phyloP scores from a whole-genome alignment of 768 basidiomycete genomes.

The Russula earlei region DNA sequence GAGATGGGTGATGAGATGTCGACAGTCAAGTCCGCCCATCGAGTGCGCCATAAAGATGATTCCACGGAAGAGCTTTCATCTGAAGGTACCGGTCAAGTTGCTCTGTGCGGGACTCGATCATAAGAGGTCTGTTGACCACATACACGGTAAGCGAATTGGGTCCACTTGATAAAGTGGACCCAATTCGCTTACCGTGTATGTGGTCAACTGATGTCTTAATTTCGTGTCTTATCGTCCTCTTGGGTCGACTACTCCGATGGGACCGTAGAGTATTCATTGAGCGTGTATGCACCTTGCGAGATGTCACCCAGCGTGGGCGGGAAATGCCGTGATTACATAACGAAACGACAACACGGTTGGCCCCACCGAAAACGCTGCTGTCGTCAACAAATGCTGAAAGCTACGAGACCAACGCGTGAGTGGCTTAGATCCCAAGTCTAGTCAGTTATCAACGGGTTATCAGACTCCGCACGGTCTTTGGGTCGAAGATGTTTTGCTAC shows the following conservation, averaged over 20 bases:
- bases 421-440: background rate
- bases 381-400: slow-evolving; percentile 16
- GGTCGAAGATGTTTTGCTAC: slow-evolving; percentile 48
- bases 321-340: slow-evolving; percentile 9
- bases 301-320: no score
- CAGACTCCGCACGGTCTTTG: slow-evolving; percentile 12
- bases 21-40: slow-evolving; percentile 96
- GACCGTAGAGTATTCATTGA: background rate
- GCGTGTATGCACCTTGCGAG: slow-evolving; percentile 1
- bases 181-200: slow-evolving; percentile 37
- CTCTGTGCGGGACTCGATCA: slow-evolving; percentile 71
- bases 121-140: slow-evolving; percentile 89
- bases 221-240: no score
- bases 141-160: no score
- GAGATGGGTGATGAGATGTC: slow-evolving; percentile 83
- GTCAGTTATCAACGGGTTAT: background rate
- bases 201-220: no score
- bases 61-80: slow-evolving; percentile 55
- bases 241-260: background rate
- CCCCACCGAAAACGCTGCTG: background rate
- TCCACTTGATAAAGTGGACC: no score
- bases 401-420: slow-evolving; percentile 15
- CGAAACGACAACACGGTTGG: background rate
- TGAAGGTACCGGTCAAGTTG: slow-evolving; percentile 66
- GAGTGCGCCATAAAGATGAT: slow-evolving; percentile 94